A percentile compares a stretch with the other conserved stretches of the same genome.
Conservation (phyloP, 2,329 filamentous ascomycete species). For the Aspergillus chevalieri region DNA sequence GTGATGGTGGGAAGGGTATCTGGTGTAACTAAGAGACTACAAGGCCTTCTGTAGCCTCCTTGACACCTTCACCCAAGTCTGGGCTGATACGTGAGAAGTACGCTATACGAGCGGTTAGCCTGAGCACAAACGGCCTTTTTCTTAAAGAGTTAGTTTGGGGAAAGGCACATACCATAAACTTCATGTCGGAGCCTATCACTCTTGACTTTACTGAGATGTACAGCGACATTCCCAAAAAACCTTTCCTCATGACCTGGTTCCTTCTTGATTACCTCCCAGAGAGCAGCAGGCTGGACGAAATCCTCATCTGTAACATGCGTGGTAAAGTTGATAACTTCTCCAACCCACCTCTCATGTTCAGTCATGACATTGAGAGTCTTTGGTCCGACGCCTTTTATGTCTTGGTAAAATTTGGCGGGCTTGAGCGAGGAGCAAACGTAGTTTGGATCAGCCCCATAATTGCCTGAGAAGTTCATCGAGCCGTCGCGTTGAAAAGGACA, state of each 20-base stretch:
- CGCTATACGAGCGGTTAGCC: too few species aligned
- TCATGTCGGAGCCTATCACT: conserved; percentile 6
- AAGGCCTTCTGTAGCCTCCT: too few species aligned
- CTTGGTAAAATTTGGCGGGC: conserved; percentile 16
- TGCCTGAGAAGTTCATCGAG: conserved; percentile 38
- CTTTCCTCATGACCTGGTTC: conserved; percentile 29
- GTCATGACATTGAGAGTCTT: conserved; percentile 15
- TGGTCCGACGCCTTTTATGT: background rate
- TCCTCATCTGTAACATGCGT: conserved; percentile 20
- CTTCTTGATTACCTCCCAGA: conserved; percentile 27
- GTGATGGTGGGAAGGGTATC: too few species aligned
- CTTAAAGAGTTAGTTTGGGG: too few species aligned
- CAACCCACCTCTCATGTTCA: conserved; percentile 26
- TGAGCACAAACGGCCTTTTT: too few species aligned
- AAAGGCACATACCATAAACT: conserved; percentile 21
- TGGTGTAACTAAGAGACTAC: too few species aligned
- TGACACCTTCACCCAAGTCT: too few species aligned
- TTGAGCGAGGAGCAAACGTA: conserved; percentile 37
- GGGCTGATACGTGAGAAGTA: too few species aligned
- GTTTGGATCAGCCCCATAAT: conserved; percentile 55
- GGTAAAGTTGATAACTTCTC: conserved; percentile 16
- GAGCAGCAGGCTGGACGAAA: conserved; percentile 23
- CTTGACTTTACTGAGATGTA: conserved; percentile 1
- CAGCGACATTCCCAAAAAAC: conserved; percentile 19
- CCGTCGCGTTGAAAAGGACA: conserved; percentile 48